Evolutionary conservation across 2,329 filamentous ascomycete species (phyloP).

Genomic region (Hirsutella rhossiliensis): DNA sequence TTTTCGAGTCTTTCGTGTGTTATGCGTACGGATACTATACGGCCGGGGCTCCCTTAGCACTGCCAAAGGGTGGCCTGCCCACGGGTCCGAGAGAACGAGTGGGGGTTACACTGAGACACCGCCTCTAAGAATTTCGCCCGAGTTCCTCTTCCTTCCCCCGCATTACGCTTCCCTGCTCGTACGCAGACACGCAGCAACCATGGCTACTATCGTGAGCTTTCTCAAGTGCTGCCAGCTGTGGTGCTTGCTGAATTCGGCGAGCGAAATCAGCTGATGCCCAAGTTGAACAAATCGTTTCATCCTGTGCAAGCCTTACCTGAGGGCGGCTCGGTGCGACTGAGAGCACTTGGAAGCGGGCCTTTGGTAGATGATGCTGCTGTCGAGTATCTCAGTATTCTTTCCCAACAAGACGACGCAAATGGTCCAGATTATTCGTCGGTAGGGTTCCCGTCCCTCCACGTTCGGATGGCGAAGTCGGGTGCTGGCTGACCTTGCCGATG

Average conservation of each 20-base stretch:
- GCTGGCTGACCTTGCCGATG: background rate
- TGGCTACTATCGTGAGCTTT: too few relatives aligned
- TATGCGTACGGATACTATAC: too few relatives aligned
- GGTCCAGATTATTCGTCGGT: background rate
- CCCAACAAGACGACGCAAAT: background rate
- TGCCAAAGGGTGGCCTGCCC: too few relatives aligned
- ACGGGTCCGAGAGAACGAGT: too few relatives aligned
- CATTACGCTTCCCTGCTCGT: too few relatives aligned
- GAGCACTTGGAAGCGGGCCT: background rate
- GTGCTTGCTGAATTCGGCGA: background rate
- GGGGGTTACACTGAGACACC: too few relatives aligned
- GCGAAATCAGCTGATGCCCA: constrained; percentile 20
- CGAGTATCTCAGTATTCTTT: background rate
- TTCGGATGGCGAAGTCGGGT: background rate
- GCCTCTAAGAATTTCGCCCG: too few relatives aligned
- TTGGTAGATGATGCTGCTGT: background rate
- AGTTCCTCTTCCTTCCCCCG: too few relatives aligned
- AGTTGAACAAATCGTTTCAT: background rate
- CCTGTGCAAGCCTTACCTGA: background rate
- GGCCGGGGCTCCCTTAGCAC: too few relatives aligned
- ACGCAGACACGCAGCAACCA: too few relatives aligned
- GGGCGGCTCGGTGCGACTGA: background rate
- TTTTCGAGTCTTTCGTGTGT: too few relatives aligned
- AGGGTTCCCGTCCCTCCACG: too few relatives aligned
- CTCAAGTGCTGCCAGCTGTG: constrained; percentile 1